Base-by-base conservation (phyloP, 2,329 filamentous ascomycete species). In the Mycogone perniciosa region DNA sequence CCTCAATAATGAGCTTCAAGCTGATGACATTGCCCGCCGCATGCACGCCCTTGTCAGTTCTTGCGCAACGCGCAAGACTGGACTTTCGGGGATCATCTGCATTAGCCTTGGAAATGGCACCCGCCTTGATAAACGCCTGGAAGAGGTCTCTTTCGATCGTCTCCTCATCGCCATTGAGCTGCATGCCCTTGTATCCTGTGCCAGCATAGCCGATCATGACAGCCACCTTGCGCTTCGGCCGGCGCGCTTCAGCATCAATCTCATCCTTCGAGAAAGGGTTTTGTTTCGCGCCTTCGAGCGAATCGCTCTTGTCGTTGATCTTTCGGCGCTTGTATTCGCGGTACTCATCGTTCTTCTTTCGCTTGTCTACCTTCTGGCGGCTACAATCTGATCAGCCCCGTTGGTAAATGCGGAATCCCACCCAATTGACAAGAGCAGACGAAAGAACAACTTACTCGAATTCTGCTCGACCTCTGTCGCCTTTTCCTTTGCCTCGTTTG, bases 141-240 rank as follows among this genome's bases (percentile, higher is more conserved):
- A 99, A 99, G 3, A 99, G 75, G 61, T 99, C 93, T 40, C 92
- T 88, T 72, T 99, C 93, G 57, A 99, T 97, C 0, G 92, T 99
- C 72, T 90, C 91, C 64, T 96, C 84, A 57, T 83, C 72, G 60
- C 77, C 76, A 67, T 85, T 84, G 65, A 99, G 87, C 72, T 99
- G 93, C 85, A 99, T 95, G 62, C 93, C 93, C 71, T 89, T 91
- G 76, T 99, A 99, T 11, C 93, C 93, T 7, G 89, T 96, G 45
- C 93, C 93, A 5, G 91, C 90, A 69, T 99, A 99, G 11, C 93
- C 93, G 60, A 99, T 85, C 75, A 97, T 75, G 31, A 99, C 90
- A 38, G 92, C 93, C 45, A 96, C 92, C 74, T 99, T 99, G 69
- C 88, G 85, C 78, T 99, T 99, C 27, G 93, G 93, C 51, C 84